These are phyloP conservation scores for Ogataea zsoltii DNA, from an alignment of 805 yeast species.

Conservation along the genomic window DNA sequence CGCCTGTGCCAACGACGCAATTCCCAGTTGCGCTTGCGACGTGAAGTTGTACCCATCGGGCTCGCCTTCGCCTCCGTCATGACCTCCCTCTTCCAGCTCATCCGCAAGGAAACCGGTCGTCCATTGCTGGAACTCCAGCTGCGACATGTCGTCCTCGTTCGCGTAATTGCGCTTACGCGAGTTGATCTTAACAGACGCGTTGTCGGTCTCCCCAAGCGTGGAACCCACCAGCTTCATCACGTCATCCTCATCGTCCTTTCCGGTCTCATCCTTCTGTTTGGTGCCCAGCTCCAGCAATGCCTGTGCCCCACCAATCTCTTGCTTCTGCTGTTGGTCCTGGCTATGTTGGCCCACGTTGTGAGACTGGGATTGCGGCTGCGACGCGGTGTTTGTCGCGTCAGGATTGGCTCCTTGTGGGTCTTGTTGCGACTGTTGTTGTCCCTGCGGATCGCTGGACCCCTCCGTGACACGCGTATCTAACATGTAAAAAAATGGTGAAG, in stretches of 20 bases:
- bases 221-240: slow-evolving; percentile 74
- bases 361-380: slow-evolving; percentile 6
- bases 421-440: slow-evolving; percentile 1
- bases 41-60: slow-evolving; percentile 15
- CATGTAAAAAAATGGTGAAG: not conserved
- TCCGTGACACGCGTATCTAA: slow-evolving; percentile 3
- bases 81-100: slow-evolving; percentile 34
- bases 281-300: slow-evolving; percentile 29
- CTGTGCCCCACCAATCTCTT: slow-evolving; percentile 32
- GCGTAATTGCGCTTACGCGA: slow-evolving; percentile 32
- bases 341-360: slow-evolving; percentile 2
- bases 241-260: slow-evolving; percentile 71
- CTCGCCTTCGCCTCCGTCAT: slow-evolving; percentile 17
- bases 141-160: slow-evolving; percentile 45
- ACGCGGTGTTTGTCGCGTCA: slow-evolving; percentile 8
- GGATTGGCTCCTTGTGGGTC: not conserved
- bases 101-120: slow-evolving; percentile 49
- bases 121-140: slow-evolving; percentile 57
- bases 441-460: slow-evolving; percentile 2
- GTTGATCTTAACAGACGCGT: slow-evolving; percentile 7
- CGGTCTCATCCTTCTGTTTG: slow-evolving; percentile 25
- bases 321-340: slow-evolving; percentile 14
- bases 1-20: slow-evolving; percentile 16
- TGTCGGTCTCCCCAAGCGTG: slow-evolving; percentile 34
- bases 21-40: slow-evolving; percentile 15